Base-by-base conservation (phyloP, 257 asterid genomes). In the Mitragyna speciosa region DNA sequence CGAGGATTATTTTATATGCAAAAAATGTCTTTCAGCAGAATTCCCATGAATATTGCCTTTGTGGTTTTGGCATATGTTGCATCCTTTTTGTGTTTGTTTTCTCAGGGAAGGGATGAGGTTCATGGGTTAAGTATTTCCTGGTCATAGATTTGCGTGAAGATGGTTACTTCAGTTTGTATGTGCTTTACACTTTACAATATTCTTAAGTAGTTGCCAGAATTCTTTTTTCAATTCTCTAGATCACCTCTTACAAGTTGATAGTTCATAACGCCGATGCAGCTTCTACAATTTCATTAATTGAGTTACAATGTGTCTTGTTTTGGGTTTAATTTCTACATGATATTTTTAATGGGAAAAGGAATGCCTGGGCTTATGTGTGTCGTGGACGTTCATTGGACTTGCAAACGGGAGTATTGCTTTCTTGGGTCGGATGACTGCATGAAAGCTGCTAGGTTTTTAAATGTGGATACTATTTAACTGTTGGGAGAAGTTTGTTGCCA, bases 11-110 rank as follows among this genome's bases (percentile, higher is more conserved):
- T 52, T 48, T 39, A 39, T 63, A 14, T 78, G 70, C 63, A 30
- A 61, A 54, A n/a, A 65, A 39, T 52, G 30, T 48, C 26, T 79
- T 78, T 24, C 39, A 26, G 8, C 48, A 17, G 49, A n/a, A 4
- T 68, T 71, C 71, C 74, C 67, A 61, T 84, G 49, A 58, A 74
- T 79, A 24, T 54, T 43, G 59, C 36, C 31, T 49, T 47, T 49
- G 24, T 30, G 7, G 36, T n/a, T 12, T 54, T 48, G 19, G 68
- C 77, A 70, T 64, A 1, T 52, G 52, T 30, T 51, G 52, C 73
- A 31, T 78, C 49, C 67, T 31, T 82, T 65, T 45, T 14, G 22
- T 66, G 71, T 47, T 77, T 61, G 39, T 61, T 73, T 49, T 59
- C 72, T 79, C 16, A 8, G 24, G 76, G 76, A 49, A 72, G 63